Conservation (phyloP, 1,139 yeast genomes). For the Candida sanyaensis region DNA sequence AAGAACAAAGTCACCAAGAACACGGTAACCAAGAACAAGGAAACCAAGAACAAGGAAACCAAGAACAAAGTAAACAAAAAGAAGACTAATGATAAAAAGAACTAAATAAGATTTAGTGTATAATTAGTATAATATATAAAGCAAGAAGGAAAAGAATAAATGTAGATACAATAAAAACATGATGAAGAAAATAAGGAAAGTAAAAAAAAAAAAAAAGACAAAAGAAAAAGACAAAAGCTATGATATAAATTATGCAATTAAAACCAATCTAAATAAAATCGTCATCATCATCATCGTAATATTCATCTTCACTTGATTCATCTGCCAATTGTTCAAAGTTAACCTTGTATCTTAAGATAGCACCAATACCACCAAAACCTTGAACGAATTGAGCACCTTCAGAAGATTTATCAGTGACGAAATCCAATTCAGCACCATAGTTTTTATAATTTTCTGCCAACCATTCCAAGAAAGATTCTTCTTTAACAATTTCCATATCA, state of each 20-base stretch:
- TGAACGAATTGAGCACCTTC: constrained; percentile 98
- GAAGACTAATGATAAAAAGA: background rate
- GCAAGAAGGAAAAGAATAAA: background rate
- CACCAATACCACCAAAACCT: constrained; percentile 99
- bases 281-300: constrained; percentile 73
- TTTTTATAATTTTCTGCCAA: constrained; percentile 93
- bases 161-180: background rate
- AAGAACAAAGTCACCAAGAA: constrained; percentile 18
- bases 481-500: constrained; percentile 85
- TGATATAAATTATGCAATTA: constrained; percentile 1
- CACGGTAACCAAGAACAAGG: constrained; percentile 6
- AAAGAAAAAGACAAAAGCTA: background rate
- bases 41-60: too few relatives aligned
- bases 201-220: background rate
- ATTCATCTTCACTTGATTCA: constrained; percentile 84
- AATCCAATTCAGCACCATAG: constrained; percentile 93
- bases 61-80: constrained; percentile 13
- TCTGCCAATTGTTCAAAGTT: constrained; percentile 94
- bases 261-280: constrained; percentile 41
- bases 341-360: constrained; percentile 90
- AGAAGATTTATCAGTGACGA: constrained; percentile 92
- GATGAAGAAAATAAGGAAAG: background rate
- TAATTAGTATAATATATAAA: constrained; percentile 2
- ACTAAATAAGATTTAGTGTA: constrained; percentile 3
- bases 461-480: constrained; percentile 91